phyloP scores from a whole-genome alignment of 2,329 filamentous ascomycete species.

The Fusarium lyarnte region DNA sequence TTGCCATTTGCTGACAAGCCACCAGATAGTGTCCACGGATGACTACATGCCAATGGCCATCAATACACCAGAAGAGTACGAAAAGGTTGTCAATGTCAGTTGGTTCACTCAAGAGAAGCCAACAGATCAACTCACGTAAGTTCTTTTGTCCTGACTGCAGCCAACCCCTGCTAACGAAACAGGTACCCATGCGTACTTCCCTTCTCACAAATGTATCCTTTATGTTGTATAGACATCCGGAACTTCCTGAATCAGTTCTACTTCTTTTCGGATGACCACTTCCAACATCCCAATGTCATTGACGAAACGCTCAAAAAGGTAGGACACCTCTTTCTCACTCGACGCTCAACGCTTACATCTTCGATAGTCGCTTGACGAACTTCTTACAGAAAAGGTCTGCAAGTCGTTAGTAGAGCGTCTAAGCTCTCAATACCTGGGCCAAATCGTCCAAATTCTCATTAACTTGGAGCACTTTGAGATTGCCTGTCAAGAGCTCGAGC shows the following conservation, averaged over 20 bases:
- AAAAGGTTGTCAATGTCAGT: conserved; percentile 94
- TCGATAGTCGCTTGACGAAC: conserved; percentile 84
- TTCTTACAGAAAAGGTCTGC: conserved; percentile 94
- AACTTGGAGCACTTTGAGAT: conserved; percentile 97
- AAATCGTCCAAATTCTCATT: conserved; percentile 98
- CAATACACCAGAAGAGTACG: conserved; percentile 87
- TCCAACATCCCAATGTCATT: conserved; percentile 88
- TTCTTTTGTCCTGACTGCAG: conserved; percentile 19
- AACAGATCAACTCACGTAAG: conserved; percentile 77
- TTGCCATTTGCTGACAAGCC: conserved; percentile 3
- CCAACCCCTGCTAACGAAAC: conserved; percentile 11
- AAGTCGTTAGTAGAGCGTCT: conserved; percentile 87
- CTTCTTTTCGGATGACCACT: conserved; percentile 96
- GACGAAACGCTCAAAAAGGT: conserved; percentile 88
- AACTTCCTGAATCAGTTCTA: conserved; percentile 99
- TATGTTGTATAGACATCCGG: conserved; percentile 97
- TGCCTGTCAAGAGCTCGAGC: conserved; percentile 89
- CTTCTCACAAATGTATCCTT: conserved; percentile 98
- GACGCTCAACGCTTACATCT: neutral
- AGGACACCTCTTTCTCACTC: neutral
- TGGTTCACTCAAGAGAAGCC: conserved; percentile 92
- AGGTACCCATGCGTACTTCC: conserved; percentile 95
- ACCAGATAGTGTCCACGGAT: conserved; percentile 81
- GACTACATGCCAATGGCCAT: conserved; percentile 99
- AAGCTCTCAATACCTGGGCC: conserved; percentile 91